Percentiles rank a stretch among this genome's conserved stretches.
phyloP scores from a whole-genome alignment of 495 filamentous ascomycete genomes.

The Pyrenopolyporus hunteri region DNA sequence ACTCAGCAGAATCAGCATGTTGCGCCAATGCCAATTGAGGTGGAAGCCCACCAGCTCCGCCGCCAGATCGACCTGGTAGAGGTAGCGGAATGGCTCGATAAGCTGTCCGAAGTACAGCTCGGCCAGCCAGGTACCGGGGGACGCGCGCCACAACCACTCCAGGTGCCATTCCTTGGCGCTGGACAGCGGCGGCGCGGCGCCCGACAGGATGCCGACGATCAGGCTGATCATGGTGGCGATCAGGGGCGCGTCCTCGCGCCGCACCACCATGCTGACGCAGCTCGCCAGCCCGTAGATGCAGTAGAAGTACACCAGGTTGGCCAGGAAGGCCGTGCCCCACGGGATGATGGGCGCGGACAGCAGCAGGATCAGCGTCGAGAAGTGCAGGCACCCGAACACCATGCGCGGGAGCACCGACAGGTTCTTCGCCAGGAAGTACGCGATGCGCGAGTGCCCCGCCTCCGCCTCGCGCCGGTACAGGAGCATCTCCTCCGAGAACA shows the following conservation, averaged over 20 bases:
- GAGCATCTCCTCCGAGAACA: slow-evolving; percentile 64
- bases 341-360: slow-evolving; percentile 56
- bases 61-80: slow-evolving; percentile 53
- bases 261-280: slow-evolving; percentile 54
- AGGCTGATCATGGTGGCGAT: slow-evolving; percentile 55
- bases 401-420: slow-evolving; percentile 56
- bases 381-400: slow-evolving; percentile 59
- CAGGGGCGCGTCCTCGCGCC: slow-evolving; percentile 56
- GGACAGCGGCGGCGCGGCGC: slow-evolving; percentile 55
- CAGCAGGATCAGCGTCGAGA: slow-evolving; percentile 57
- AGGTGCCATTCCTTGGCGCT: slow-evolving; percentile 59
- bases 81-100: slow-evolving; percentile 51
- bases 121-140: slow-evolving; percentile 62
- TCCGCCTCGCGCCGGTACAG: slow-evolving; percentile 59
- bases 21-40: slow-evolving; percentile 46
- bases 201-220: slow-evolving; percentile 56
- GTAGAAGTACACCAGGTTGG: slow-evolving; percentile 62
- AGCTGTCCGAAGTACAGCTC: slow-evolving; percentile 61
- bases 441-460: slow-evolving; percentile 58
- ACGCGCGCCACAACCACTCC: slow-evolving; percentile 60
- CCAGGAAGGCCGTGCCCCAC: slow-evolving; percentile 50
- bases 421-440: slow-evolving; percentile 65
- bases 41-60: slow-evolving; percentile 46
- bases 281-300: slow-evolving; percentile 64
- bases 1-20: slow-evolving; percentile 46